Conservation (phyloP, 208 protist genomes). For the Wallacemonas sp. region DNA sequence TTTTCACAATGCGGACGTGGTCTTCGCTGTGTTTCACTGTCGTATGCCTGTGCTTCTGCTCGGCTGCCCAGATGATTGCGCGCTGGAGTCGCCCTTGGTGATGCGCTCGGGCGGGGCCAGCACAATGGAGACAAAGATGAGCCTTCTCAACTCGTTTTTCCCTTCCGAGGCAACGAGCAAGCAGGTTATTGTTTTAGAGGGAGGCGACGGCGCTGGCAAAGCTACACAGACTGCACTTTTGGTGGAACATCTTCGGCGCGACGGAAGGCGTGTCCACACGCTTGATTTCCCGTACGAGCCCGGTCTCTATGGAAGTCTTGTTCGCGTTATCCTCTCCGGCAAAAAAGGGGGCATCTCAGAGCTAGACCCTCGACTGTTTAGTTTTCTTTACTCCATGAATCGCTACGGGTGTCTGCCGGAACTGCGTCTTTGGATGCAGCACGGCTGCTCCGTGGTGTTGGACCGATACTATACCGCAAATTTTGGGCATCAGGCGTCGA, state of each 20-base stretch:
- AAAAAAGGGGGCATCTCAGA: conserved; percentile 76
- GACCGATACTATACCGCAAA: conserved; percentile 92
- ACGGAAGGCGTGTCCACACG: conserved; percentile 44
- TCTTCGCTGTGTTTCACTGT: conserved; percentile 58
- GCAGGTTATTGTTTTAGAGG: conserved; percentile 78
- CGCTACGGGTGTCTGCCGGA: conserved; percentile 66
- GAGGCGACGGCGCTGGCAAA: conserved; percentile 92
- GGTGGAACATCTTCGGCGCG: conserved; percentile 29
- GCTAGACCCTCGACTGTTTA: conserved; percentile 85
- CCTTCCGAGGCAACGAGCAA: conserved; percentile 5
- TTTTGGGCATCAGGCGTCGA: conserved; percentile 91
- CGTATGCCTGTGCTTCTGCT: conserved; percentile 50
- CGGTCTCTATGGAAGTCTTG: conserved; percentile 67
- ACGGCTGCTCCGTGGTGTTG: conserved; percentile 69
- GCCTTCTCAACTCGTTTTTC: conserved; percentile 34
- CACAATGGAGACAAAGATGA: neutral
- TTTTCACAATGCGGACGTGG: conserved; percentile 53
- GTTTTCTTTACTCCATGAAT: conserved; percentile 89
- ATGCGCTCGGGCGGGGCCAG: neutral
- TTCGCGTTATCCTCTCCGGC: conserved; percentile 84
- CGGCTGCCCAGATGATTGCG: conserved; percentile 18
- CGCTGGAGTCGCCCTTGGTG: conserved; percentile 38
- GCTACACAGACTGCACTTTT: conserved; percentile 84
- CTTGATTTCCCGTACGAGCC: conserved; percentile 89
- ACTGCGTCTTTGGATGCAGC: conserved; percentile 63